phyloP scores from a whole-genome alignment of 2,329 filamentous ascomycete genomes.

The Westerdykella sp. region DNA sequence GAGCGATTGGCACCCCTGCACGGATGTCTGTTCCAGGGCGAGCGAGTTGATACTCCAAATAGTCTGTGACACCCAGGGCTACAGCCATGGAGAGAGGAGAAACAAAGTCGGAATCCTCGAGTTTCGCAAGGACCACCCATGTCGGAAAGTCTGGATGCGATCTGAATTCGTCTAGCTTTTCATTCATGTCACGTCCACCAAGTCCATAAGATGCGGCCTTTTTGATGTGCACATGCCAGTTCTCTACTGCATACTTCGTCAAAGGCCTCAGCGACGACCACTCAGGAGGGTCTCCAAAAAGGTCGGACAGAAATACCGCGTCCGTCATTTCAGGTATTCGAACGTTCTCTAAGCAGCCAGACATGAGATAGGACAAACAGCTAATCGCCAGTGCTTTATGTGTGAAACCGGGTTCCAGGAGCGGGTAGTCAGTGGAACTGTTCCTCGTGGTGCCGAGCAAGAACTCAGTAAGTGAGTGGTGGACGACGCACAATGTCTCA shows the following conservation, averaged over 20 bases:
- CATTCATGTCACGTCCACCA: conserved; percentile 4
- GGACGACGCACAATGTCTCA: conserved; percentile 42
- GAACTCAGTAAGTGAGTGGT: conserved; percentile 48
- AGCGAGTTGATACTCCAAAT: too few species aligned
- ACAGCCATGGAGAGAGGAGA: too few species aligned
- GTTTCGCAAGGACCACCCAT: too few species aligned
- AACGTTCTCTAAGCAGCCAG: conserved; percentile 8
- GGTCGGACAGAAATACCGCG: too few species aligned
- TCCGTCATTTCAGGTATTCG: too few species aligned
- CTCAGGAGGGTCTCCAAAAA: too few species aligned
- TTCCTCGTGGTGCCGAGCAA: conserved; percentile 15
- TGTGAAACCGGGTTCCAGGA: conserved; percentile 6
- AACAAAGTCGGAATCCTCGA: too few species aligned
- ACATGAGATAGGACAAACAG: conserved; percentile 11
- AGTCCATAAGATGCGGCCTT: background rate
- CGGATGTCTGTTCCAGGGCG: too few species aligned
- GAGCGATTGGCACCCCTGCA: too few species aligned
- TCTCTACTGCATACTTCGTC: conserved; percentile 4
- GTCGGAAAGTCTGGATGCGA: too few species aligned
- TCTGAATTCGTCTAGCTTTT: conserved; percentile 2
- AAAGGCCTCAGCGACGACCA: too few species aligned
- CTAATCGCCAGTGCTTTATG: conserved; percentile 8
- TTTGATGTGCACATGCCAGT: conserved; percentile 10
- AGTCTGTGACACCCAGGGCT: too few species aligned
- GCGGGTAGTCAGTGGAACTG: conserved; percentile 2